phyloP scores from a whole-genome alignment of 1,284 basidiomycete species.

The Puccinia polysora region DNA sequence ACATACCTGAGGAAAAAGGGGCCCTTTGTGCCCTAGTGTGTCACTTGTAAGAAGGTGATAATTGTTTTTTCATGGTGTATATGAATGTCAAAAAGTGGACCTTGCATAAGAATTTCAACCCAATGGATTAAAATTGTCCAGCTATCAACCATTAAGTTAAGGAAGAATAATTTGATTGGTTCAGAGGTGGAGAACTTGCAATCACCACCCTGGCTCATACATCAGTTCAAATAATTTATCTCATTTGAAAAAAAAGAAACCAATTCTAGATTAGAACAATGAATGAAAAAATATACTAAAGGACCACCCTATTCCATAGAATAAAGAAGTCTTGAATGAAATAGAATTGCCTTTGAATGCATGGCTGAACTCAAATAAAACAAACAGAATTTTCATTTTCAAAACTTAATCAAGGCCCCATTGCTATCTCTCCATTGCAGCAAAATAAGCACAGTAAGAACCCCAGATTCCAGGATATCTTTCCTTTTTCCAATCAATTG shows the following conservation, averaged over 20 bases:
- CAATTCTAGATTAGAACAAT: slow-evolving; percentile 31
- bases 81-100: too few species aligned
- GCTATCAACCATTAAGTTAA: too few species aligned
- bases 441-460: slow-evolving; percentile 44
- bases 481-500: slow-evolving; percentile 46
- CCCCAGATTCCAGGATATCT: slow-evolving; percentile 46
- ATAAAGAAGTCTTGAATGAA: not conserved
- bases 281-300: slow-evolving; percentile 31
- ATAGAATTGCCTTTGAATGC: not conserved
- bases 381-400: slow-evolving; percentile 41
- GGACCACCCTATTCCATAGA: slow-evolving; percentile 25
- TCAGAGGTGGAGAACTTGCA: not conserved
- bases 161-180: not conserved
- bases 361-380: slow-evolving; percentile 42
- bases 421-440: slow-evolving; percentile 44
- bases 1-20: too few species aligned
- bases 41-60: too few species aligned
- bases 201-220: slow-evolving; percentile 39
- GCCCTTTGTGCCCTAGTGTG: too few species aligned
- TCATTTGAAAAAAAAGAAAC: slow-evolving; percentile 22
- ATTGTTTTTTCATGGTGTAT: too few species aligned
- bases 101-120: too few species aligned
- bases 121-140: too few species aligned
- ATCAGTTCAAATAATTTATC: slow-evolving; percentile 27
- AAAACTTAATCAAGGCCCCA: slow-evolving; percentile 22